Evolutionary conservation across 2,329 filamentous ascomycete species (phyloP), one percentile per base, ranked within the genome.

Genomic region (Ophiostoma sp.): DNA sequence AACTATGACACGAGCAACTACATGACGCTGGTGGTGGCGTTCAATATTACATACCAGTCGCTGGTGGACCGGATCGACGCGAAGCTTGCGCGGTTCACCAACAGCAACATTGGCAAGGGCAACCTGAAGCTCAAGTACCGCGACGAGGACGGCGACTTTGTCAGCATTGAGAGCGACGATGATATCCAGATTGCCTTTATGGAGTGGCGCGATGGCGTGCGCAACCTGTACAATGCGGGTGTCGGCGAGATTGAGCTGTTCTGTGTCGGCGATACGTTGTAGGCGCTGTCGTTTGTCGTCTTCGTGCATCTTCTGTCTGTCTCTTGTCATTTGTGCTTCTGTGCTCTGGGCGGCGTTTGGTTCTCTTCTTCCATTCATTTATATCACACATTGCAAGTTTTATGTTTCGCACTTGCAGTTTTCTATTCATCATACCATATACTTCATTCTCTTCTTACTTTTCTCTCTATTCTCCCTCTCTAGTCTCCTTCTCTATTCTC

Each of bases 161-260:
- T 99, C 70, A 93, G 89, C 66, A 97, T 99, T 67, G 90, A 95
- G 76, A 94, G 90, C 70, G 95, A 99, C 75, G 95, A 99, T 74
- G 95, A 97, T 73, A 95, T 99, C 60, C 92, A 96, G 75, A 93
- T 95, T 73, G 95, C 95, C 4, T 97, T 99, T 76, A 89, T 93
- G 77, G 93, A 96, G 73, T 97, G 93, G 93, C 87, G 91, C 45
- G 93, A 97, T 75, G 89, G 84, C 76, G 76, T 81, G 42, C 79
- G 79, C 70, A 82, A 81, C 73, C 81, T 81, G 76, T 83, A 84
- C 66, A 83, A 85, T 66, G 89, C 89, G 60, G 88, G 89, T 72
- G 88, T 96, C 60, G 93, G 92, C 72, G 93, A 97, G 82, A 96
- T 97, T 77, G 91, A 96, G 77, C 85, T 95, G 70, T 94, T 90